phyloP scores from a whole-genome alignment of 2,329 filamentous ascomycete genomes.

The Keithomyces neogunnii region DNA sequence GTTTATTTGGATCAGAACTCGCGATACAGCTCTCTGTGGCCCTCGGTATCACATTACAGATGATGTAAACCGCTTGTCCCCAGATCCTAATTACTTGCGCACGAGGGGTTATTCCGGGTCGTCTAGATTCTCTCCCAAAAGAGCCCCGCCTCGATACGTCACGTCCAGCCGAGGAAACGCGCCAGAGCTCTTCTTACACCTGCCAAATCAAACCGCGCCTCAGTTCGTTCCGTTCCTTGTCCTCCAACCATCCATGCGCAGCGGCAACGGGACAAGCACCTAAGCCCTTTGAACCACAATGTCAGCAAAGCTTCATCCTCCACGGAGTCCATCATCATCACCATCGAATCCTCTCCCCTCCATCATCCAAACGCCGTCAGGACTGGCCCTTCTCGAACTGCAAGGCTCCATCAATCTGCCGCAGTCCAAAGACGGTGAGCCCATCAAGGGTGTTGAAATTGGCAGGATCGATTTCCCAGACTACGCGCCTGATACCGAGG shows the following conservation, averaged over 20 bases:
- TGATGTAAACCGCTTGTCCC: too few species aligned
- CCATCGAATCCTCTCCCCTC: conserved; percentile 57
- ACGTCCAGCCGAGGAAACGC: too few species aligned
- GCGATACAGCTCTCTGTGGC: too few species aligned
- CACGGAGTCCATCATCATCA: conserved; percentile 16
- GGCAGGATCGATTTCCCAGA: conserved; percentile 74
- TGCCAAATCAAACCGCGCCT: neutral
- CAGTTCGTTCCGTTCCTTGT: too few species aligned
- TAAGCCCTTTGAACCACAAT: conserved; percentile 12
- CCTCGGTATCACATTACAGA: too few species aligned
- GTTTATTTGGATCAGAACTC: too few species aligned
- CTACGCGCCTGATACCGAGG: conserved; percentile 40
- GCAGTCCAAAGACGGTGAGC: conserved; percentile 21
- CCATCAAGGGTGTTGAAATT: conserved; percentile 32
- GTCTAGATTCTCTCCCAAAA: too few species aligned
- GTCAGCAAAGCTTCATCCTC: conserved; percentile 33
- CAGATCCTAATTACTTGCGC: too few species aligned
- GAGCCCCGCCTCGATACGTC: neutral
- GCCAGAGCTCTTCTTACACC: neutral
- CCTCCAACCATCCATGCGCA: too few species aligned
- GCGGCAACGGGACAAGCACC: too few species aligned
- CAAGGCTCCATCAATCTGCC: conserved; percentile 85
- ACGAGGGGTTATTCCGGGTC: too few species aligned
- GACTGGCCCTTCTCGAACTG: conserved; percentile 82
- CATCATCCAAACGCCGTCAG: conserved; percentile 82